A percentile compares a stretch with the other conserved stretches of the same genome.
Conservation (phyloP, 2,329 filamentous ascomycete species). For the Didymella pinodella region DNA sequence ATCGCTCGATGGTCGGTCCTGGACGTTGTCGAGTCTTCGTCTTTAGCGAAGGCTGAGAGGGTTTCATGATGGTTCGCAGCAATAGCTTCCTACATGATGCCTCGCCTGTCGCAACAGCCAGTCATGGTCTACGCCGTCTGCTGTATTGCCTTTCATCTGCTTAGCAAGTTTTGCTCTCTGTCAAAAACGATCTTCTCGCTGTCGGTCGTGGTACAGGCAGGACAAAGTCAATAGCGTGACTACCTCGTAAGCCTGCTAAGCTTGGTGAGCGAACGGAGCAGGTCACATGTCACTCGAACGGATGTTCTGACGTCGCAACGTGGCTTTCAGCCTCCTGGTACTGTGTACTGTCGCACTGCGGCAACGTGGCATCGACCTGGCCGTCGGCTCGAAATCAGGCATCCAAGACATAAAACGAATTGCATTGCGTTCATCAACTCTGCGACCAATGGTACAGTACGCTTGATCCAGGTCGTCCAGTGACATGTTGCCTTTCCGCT, state of each 20-base stretch:
- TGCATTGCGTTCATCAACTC: background rate
- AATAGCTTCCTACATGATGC: background rate
- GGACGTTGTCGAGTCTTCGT: background rate
- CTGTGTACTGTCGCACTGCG: slow-evolving; percentile 1
- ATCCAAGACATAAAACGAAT: background rate
- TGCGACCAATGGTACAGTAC: background rate
- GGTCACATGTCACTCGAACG: background rate
- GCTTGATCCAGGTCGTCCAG: background rate
- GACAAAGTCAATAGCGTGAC: background rate
- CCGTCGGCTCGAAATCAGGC: background rate
- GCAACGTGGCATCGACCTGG: slow-evolving; percentile 3
- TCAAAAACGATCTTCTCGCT: background rate
- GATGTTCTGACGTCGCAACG: background rate
- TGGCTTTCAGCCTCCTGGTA: background rate
- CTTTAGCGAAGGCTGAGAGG: background rate
- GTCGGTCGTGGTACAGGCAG: background rate
- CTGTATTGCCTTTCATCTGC: background rate
- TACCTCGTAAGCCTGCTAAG: background rate
- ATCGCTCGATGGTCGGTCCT: background rate
- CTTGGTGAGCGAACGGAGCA: background rate
- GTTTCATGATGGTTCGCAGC: background rate
- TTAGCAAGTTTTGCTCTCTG: background rate
- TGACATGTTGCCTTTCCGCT: background rate
- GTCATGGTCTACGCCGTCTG: background rate
- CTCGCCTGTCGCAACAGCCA: background rate